Percentiles rank a stretch among this genome's conserved stretches.
phyloP scores from a whole-genome alignment of 1,284 basidiomycete genomes.

The Omphalotus olearius region DNA sequence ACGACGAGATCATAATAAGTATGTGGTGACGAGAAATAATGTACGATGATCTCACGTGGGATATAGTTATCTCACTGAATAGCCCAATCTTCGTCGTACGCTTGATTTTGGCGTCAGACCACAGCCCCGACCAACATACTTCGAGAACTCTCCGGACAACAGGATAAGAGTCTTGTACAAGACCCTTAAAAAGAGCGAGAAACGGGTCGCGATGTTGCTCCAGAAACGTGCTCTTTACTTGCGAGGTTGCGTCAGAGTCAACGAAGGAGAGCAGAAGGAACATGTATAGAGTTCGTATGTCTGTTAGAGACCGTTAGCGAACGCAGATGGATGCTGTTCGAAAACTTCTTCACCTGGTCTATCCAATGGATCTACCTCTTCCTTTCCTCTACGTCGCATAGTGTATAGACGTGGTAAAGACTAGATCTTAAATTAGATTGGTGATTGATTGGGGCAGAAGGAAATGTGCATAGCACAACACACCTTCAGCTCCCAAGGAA shows the following conservation, averaged over 20 bases:
- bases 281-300: conserved; percentile 70
- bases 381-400: conserved; percentile 61
- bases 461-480: background rate
- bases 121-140: conserved; percentile 63
- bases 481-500: conserved; percentile 77
- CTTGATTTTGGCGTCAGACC: conserved; percentile 66
- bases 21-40: background rate
- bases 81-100: conserved; percentile 63
- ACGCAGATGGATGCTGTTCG: background rate
- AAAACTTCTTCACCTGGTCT: conserved; percentile 47
- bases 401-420: conserved; percentile 60
- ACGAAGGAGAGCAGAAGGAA: conserved; percentile 70
- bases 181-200: conserved; percentile 61
- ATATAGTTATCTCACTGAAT: conserved; percentile 61
- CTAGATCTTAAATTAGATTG: conserved; percentile 30
- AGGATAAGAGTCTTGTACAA: conserved; percentile 56
- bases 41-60: conserved; percentile 44
- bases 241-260: conserved; percentile 37
- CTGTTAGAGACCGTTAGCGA: conserved; percentile 28
- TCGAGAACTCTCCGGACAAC: conserved; percentile 59
- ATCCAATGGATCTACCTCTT: conserved; percentile 37
- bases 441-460: background rate
- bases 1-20: background rate
- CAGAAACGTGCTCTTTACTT: conserved; percentile 58
- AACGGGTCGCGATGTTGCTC: conserved; percentile 64